Percentiles rank a stretch among this genome's conserved stretches.
Conservation (phyloP, 306 rosid species). For the Canavalia gladiata region DNA sequence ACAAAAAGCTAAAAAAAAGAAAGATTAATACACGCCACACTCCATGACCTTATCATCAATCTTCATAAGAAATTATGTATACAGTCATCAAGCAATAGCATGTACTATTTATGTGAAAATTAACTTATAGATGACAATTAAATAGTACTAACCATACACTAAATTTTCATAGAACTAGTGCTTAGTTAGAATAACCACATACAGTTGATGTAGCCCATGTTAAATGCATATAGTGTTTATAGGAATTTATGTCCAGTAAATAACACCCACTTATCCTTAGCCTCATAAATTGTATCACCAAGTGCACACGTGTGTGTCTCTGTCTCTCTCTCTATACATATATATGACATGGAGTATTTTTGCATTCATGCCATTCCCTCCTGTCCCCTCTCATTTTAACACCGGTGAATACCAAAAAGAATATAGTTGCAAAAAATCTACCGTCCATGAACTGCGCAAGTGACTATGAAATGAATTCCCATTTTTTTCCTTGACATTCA, state of each 20-base stretch:
- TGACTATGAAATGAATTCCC: background rate
- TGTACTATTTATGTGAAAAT: background rate
- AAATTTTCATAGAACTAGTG: slow-evolving; percentile 1
- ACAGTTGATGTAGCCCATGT: background rate
- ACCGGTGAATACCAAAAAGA: background rate
- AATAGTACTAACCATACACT: slow-evolving; percentile 9
- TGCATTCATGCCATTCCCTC: no score
- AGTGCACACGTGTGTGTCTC: background rate
- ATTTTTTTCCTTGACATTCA: background rate
- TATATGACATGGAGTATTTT: no score
- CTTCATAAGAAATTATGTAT: background rate
- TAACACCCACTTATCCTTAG: background rate
- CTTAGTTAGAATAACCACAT: background rate
- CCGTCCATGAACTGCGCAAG: background rate
- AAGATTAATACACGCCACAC: background rate
- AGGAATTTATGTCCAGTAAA: background rate
- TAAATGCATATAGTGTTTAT: background rate
- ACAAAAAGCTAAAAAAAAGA: slow-evolving; percentile 12
- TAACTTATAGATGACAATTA: slow-evolving; percentile 3
- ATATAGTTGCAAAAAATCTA: background rate
- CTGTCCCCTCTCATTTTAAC: background rate
- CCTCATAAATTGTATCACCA: background rate
- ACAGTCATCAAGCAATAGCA: slow-evolving; percentile 23
- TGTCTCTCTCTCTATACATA: no score
- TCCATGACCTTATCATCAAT: background rate